These are phyloP conservation scores for Salix exigua DNA, from an alignment of 345 rosid genomes.

Conservation along the genomic window DNA sequence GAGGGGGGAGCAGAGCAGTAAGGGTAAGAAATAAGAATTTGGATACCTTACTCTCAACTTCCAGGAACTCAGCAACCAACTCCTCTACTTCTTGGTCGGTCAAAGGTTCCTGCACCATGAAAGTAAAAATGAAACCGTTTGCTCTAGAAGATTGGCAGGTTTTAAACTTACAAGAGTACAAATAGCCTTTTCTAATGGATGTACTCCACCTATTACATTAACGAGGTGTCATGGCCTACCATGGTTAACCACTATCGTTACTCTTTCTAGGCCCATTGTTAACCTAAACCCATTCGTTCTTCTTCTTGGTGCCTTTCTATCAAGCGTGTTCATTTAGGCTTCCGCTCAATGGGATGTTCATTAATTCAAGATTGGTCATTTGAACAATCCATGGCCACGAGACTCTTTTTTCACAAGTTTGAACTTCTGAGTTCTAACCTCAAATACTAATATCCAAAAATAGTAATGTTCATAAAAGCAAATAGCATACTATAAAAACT, in stretches of 20 bases:
- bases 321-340: neutral
- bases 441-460: neutral
- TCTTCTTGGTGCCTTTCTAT: neutral
- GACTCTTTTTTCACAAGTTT: neutral
- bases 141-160: constrained; percentile 1
- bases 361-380: neutral
- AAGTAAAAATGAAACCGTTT: constrained; percentile 9
- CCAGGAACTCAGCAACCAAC: constrained; percentile 68
- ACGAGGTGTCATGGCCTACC: neutral
- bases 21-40: constrained; percentile 13
- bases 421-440: neutral
- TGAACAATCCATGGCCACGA: neutral
- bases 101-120: constrained; percentile 59
- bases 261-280: neutral
- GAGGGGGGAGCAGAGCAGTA: too few species aligned
- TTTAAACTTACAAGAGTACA: neutral
- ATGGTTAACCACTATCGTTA: neutral
- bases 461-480: neutral
- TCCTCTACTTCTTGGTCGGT: constrained; percentile 89
- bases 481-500: neutral
- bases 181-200: neutral
- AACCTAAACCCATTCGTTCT: neutral
- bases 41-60: constrained; percentile 92
- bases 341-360: neutral
- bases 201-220: neutral